A percentile compares a stretch with the other conserved stretches of the same genome.
These are phyloP conservation scores for Epichloe festucae DNA, from an alignment of 2,329 filamentous ascomycete species.

Conservation along the genomic window DNA sequence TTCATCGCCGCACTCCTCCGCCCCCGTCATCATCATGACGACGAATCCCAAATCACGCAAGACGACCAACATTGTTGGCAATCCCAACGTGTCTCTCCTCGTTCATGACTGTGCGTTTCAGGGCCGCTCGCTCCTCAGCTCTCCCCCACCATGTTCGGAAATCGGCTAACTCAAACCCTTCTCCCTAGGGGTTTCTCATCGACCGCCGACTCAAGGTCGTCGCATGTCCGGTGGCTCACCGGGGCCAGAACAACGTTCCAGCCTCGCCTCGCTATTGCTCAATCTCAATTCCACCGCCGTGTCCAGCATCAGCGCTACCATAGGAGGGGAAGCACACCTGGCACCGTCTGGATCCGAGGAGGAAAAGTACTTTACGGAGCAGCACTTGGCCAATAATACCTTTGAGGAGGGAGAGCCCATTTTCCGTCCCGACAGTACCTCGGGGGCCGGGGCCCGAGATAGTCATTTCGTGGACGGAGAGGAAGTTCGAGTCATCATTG, in stretches of 20 bases:
- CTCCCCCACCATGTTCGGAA: background rate
- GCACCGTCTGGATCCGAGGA: constrained; percentile 63
- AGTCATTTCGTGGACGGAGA: constrained; percentile 65
- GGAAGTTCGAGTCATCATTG: constrained; percentile 77
- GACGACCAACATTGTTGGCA: constrained; percentile 67
- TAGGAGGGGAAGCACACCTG: constrained; percentile 73
- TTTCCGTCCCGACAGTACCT: constrained; percentile 22
- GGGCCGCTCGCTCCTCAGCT: background rate
- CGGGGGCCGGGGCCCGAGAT: constrained; percentile 37
- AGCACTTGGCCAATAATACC: constrained; percentile 85
- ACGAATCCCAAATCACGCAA: constrained; percentile 70
- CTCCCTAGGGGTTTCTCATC: constrained; percentile 64
- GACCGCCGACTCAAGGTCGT: constrained; percentile 60
- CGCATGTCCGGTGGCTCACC: constrained; percentile 49
- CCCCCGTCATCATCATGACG: constrained; percentile 92
- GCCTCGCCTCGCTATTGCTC: constrained; percentile 69
- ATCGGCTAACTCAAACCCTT: background rate
- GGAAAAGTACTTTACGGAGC: constrained; percentile 69
- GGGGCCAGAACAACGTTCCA: constrained; percentile 52
- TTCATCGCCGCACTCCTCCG: constrained; percentile 51
- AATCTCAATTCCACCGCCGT: constrained; percentile 86
- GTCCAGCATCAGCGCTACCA: constrained; percentile 80
- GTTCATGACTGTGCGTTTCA: constrained; percentile 67
- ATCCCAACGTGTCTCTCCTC: constrained; percentile 82
- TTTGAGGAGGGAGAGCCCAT: constrained; percentile 44